Base-by-base conservation (phyloP, 768 basidiomycete species). In the Mycena metata region DNA sequence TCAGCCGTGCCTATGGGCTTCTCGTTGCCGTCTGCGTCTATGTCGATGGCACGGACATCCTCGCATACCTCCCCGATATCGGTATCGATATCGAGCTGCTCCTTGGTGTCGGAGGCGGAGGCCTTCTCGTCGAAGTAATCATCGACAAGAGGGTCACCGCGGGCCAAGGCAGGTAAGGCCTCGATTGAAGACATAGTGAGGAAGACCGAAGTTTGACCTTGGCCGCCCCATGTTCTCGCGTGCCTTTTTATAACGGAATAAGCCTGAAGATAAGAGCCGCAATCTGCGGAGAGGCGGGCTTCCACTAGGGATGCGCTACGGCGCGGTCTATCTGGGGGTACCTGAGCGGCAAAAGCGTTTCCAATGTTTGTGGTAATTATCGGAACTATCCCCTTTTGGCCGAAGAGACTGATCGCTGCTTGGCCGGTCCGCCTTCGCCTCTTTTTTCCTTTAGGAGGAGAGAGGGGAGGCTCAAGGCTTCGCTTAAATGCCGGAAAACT, bases 21-120 rank as follows among this genome's bases (percentile, higher is more conserved):
- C 68, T 76, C 75, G 12, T 73, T 70, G 15, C 75, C 75, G 47
- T 72, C 52, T 10, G 50, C 66, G 39, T 71, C 75, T 23, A 76
- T 35, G 50, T 76, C 75, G 26, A 76, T 74, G 24, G 59, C 52
- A 10, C 75, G 73, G 46, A 71, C 54, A 35, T 73, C 72, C 21
- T 76, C 75, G 61, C 65, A 76, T 15, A 76, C 75, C 54, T 76
- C 75, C 1, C 73, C 73, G 46, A 71, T 49, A 24, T 69, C 67
- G 54, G 54, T 42, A 49, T 39, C 59, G 7, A 7, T 24, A 23
- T 50, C 51, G 16, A 52, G 10, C 12, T 55, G 52, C 17, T 63
- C 56, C 46, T 67, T 61, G 26, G 58, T 60, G 60, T 68, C n/a
- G n/a, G n/a, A n/a, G n/a, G n/a, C 67, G n/a, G 55, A 63, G 26